Evolutionary conservation across 176 grass and related monocot genomes (phyloP).

Genomic region (Juncus inflexus): DNA sequence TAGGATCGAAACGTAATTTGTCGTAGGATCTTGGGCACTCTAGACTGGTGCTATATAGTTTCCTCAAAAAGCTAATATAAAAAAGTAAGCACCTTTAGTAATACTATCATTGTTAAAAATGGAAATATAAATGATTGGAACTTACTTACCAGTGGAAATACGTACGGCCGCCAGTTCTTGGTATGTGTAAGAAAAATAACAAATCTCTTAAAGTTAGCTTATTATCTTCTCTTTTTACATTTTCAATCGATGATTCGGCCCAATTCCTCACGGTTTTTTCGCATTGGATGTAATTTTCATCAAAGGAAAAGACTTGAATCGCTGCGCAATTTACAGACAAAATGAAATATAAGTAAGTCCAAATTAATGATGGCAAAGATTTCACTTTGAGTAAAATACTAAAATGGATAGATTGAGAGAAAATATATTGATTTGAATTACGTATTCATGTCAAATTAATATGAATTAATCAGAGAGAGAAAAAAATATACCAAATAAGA

Average conservation of each 20-base stretch:
- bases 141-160: conserved; percentile 75
- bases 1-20: conserved; percentile 72
- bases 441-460: neutral
- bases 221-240: conserved; percentile 29
- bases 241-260: conserved; percentile 41
- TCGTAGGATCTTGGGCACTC: conserved; percentile 91
- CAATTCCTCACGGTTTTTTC: conserved; percentile 57
- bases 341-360: conserved; percentile 3
- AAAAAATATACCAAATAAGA: conserved; percentile 4
- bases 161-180: conserved; percentile 81
- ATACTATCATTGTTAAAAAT: neutral
- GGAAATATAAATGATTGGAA: neutral
- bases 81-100: neutral
- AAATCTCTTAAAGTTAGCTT: conserved; percentile 73
- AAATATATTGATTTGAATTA: no score
- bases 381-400: neutral
- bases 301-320: conserved; percentile 24
- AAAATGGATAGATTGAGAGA: neutral
- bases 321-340: neutral
- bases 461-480: neutral
- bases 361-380: neutral
- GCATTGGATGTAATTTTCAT: conserved; percentile 45
- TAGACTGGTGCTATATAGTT: conserved; percentile 58
- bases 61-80: conserved; percentile 67
- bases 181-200: conserved; percentile 94